phyloP scores from a whole-genome alignment of 176 grass and related monocot species.

The Pontederia crassipes region DNA sequence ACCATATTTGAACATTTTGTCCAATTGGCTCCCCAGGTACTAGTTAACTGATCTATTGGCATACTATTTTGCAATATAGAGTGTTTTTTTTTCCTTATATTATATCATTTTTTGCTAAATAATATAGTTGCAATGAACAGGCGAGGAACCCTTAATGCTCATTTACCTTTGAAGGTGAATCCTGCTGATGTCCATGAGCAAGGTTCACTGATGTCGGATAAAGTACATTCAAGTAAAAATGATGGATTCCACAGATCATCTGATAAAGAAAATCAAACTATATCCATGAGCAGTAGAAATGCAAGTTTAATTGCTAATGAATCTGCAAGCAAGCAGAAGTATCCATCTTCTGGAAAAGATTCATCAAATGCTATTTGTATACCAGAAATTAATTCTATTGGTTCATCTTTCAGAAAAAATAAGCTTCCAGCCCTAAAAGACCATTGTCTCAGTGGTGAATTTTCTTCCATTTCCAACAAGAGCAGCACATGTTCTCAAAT shows the following conservation, averaged over 20 bases:
- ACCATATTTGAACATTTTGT: conserved; percentile 41
- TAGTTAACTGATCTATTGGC: conserved; percentile 2
- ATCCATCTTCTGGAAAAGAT: background rate
- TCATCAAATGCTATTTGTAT: too few species aligned
- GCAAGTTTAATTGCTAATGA: background rate
- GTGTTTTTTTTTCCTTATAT: background rate
- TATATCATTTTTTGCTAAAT: too few species aligned
- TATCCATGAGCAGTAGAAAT: too few species aligned
- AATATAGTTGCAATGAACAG: too few species aligned
- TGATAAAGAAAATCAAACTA: too few species aligned
- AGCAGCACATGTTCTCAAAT: background rate
- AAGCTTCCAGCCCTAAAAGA: background rate
- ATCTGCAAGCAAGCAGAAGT: background rate
- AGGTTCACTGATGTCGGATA: too few species aligned
- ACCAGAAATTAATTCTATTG: background rate
- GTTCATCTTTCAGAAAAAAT: background rate
- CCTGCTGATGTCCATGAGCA: too few species aligned
- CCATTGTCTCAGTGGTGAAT: background rate
- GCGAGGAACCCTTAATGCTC: too few species aligned
- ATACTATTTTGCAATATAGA: background rate
- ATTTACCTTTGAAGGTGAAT: too few species aligned
- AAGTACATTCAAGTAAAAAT: too few species aligned
- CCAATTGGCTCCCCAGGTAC: conserved; percentile 30
- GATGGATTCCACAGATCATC: too few species aligned
- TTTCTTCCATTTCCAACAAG: background rate